Percentiles rank a stretch among this genome's conserved stretches.
Conservation (phyloP, 2,329 filamentous ascomycete species). For the Domatiomyces globalis region DNA sequence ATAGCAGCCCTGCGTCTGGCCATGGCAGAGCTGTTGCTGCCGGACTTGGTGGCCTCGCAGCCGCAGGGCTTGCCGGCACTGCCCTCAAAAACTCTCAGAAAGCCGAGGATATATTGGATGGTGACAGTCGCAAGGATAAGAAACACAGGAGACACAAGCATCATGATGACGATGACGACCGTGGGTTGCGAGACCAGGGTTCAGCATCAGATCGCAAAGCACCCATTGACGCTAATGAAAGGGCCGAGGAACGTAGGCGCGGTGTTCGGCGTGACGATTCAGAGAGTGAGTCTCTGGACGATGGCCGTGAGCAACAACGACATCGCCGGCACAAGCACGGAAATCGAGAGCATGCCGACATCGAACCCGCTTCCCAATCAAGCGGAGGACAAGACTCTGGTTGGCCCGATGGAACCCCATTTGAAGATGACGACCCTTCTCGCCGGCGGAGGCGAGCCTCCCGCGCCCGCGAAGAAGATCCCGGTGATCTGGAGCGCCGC, state of each 20-base stretch:
- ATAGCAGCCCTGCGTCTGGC: constrained; percentile 15
- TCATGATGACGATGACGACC: constrained; percentile 7
- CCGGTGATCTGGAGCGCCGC: constrained; percentile 5
- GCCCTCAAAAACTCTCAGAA: constrained; percentile 9
- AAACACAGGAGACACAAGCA: constrained; percentile 10
- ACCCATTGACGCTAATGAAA: constrained; percentile 7
- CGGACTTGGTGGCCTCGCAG: constrained; percentile 11
- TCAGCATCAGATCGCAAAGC: constrained; percentile 3
- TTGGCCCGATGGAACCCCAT: background rate
- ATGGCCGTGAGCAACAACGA: constrained; percentile 6
- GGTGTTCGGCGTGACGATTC: constrained; percentile 11
- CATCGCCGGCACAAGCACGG: constrained; percentile 2
- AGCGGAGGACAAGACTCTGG: background rate
- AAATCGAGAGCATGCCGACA: background rate
- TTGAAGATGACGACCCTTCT: constrained; percentile 7
- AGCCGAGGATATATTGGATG: constrained; percentile 12
- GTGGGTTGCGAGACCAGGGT: constrained; percentile 1
- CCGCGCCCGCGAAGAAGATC: constrained; percentile 5
- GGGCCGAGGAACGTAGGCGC: constrained; percentile 5
- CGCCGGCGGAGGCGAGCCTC: constrained; percentile 9
- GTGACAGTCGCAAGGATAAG: constrained; percentile 13
- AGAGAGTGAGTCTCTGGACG: constrained; percentile 14
- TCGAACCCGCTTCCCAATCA: constrained; percentile 5
- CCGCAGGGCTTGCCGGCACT: constrained; percentile 11
- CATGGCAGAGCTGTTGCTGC: constrained; percentile 12